These are phyloP conservation scores for Alternaria ethzedia DNA, from an alignment of 2,329 filamentous ascomycete species.

Conservation along the genomic window DNA sequence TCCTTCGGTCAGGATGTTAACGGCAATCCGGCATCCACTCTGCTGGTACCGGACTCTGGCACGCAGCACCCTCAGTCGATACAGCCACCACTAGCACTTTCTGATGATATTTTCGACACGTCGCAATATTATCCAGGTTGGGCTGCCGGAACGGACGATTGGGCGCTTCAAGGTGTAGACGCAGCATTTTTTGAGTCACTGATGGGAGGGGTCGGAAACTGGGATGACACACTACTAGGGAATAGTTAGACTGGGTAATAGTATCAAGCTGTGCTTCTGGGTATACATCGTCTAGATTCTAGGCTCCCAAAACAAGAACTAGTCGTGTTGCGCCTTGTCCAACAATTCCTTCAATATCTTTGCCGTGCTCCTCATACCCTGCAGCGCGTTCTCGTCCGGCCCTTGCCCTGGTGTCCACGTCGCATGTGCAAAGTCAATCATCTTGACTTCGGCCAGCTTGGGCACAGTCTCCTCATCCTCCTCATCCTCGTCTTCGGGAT, in stretches of 20 bases:
- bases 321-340: conserved; percentile 34
- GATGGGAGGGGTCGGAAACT: conserved; percentile 15
- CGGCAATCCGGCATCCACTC: background rate
- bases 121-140: conserved; percentile 9
- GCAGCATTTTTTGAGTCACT: conserved; percentile 28
- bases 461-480: conserved; percentile 58
- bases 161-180: conserved; percentile 29
- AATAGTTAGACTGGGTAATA: background rate
- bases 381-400: conserved; percentile 82
- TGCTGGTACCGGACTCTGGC: background rate
- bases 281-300: background rate
- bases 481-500: conserved; percentile 49
- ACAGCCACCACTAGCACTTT: background rate
- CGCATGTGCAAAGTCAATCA: conserved; percentile 98
- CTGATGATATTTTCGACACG: background rate
- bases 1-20: background rate
- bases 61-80: background rate
- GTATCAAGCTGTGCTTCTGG: background rate
- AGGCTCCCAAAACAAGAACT: background rate
- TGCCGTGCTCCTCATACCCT: conserved; percentile 74
- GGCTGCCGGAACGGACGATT: conserved; percentile 18
- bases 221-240: background rate
- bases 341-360: conserved; percentile 72
- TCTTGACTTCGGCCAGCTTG: conserved; percentile 77
- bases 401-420: conserved; percentile 80